A percentile compares a stretch with the other conserved stretches of the same genome.
These are phyloP conservation scores for Ophiocytium majus DNA, from an alignment of 352 stramenopile genomes.

Conservation along the genomic window DNA sequence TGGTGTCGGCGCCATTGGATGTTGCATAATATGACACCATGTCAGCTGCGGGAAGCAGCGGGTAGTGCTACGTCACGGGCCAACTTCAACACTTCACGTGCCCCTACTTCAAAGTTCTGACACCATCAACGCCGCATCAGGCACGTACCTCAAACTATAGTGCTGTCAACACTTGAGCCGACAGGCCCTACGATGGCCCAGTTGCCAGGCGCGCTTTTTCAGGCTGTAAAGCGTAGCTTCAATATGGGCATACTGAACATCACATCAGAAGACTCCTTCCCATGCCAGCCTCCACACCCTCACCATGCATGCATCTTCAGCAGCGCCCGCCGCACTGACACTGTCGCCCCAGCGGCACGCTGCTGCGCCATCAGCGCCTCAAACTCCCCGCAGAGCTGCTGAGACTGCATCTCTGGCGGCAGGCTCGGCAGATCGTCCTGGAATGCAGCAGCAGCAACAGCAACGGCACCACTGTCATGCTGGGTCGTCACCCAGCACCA, in stretches of 20 bases:
- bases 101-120: no score
- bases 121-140: no score
- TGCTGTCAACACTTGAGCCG: not conserved
- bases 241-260: not conserved
- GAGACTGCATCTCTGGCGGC: not conserved
- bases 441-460: not conserved
- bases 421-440: constrained; percentile 9
- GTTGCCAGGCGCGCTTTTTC: not conserved
- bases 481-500: not conserved
- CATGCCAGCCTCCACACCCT: not conserved
- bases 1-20: no score
- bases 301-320: not conserved
- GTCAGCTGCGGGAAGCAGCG: no score
- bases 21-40: no score
- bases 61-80: no score
- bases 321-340: not conserved
- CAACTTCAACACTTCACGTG: no score
- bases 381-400: not conserved
- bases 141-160: not conserved
- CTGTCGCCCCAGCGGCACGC: not conserved
- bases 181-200: not conserved
- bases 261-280: not conserved
- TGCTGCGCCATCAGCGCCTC: not conserved
- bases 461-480: not conserved
- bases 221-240: not conserved